phyloP scores from a whole-genome alignment of 2,329 filamentous ascomycete genomes.

The Botrytis elliptica region DNA sequence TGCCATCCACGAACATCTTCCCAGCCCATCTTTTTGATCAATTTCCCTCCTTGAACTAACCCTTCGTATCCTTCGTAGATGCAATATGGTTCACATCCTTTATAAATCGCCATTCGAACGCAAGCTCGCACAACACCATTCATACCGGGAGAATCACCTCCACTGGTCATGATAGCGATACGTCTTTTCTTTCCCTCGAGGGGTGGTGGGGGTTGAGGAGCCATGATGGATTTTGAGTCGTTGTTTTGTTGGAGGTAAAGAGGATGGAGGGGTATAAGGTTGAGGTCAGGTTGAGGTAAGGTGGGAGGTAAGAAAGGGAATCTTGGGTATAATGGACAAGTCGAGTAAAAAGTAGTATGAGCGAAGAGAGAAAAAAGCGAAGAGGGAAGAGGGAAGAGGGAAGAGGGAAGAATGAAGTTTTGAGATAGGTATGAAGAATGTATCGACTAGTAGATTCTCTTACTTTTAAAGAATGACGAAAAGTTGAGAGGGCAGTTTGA shows the following conservation, averaged over 20 bases:
- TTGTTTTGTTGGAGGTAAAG: conserved; percentile 14
- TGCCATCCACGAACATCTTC: conserved; percentile 92
- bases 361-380: not conserved
- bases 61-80: conserved; percentile 96
- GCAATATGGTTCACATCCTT: conserved; percentile 75
- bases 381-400: not conserved
- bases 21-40: conserved; percentile 88
- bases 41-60: conserved; percentile 80
- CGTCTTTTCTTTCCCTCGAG: conserved; percentile 37
- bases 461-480: conserved; percentile 6
- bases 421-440: not conserved
- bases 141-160: conserved; percentile 75
- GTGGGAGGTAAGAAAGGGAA: conserved; percentile 7
- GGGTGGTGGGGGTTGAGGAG: conserved; percentile 31
- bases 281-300: conserved; percentile 7
- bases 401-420: not conserved
- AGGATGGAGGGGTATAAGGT: not conserved
- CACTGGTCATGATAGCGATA: conserved; percentile 72
- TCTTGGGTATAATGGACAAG: not conserved
- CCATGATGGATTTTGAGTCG: conserved; percentile 27
- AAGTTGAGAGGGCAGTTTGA: not conserved
- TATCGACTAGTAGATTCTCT: not conserved
- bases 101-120: conserved; percentile 85
- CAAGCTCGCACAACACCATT: conserved; percentile 72
- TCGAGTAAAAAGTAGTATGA: not conserved